Evolutionary conservation across 345 rosid genomes (phyloP).

Genomic region (Camelina neglecta): DNA sequence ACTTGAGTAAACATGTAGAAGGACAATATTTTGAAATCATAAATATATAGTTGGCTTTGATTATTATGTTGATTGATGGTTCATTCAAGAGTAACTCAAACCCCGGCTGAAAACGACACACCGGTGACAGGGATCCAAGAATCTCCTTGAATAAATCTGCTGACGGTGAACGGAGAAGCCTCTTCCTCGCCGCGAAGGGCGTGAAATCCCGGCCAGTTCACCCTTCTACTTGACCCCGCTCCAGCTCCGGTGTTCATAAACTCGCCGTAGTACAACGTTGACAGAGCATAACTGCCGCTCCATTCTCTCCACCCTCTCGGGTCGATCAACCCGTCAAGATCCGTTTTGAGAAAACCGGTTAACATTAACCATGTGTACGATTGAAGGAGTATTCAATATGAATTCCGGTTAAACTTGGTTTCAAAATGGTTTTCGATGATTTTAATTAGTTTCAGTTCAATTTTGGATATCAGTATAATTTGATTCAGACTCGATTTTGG

Average conservation of each 20-base stretch:
- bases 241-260: conserved; percentile 65
- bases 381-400: background rate
- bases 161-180: conserved; percentile 53
- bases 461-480: background rate
- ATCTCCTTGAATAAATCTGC: conserved; percentile 63
- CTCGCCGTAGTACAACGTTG: conserved; percentile 65
- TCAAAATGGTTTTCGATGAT: background rate
- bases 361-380: background rate
- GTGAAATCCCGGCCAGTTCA: conserved; percentile 78
- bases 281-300: conserved; percentile 59
- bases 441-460: background rate
- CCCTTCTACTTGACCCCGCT: conserved; percentile 48
- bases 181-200: conserved; percentile 48
- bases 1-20: background rate
- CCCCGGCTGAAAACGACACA: conserved; percentile 53
- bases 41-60: conserved; percentile 2
- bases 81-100: conserved; percentile 35
- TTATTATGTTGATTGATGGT: background rate
- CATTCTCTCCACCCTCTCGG: conserved; percentile 72
- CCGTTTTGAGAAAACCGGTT: conserved; percentile 45
- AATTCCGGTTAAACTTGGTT: background rate
- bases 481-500: background rate
- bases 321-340: conserved; percentile 59
- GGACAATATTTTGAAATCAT: background rate
- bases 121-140: conserved; percentile 66